These are phyloP conservation scores for Scleromitrula shiraiana DNA, from an alignment of 2,329 filamentous ascomycete genomes.

Conservation along the genomic window DNA sequence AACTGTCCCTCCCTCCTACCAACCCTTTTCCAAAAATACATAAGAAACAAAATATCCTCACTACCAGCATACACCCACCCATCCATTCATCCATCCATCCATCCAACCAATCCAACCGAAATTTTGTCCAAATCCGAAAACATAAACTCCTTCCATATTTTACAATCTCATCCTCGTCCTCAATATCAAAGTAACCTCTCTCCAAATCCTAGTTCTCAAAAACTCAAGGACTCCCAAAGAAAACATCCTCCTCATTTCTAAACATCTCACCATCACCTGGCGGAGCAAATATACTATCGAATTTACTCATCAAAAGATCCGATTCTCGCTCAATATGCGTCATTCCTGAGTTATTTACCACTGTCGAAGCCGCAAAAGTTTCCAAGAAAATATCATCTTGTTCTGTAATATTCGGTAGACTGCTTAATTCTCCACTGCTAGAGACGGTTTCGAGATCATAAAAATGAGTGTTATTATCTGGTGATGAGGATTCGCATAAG, in stretches of 20 bases:
- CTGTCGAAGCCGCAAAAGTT: slow-evolving; percentile 25
- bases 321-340: slow-evolving; percentile 26
- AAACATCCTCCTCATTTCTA: slow-evolving; percentile 24
- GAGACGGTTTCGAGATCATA: slow-evolving; percentile 25
- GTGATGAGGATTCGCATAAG: slow-evolving; percentile 53
- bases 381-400: slow-evolving; percentile 31
- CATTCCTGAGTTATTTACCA: slow-evolving; percentile 15
- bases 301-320: slow-evolving; percentile 27
- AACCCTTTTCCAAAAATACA: too few species aligned
- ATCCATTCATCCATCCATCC: too few species aligned
- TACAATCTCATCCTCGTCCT: too few species aligned
- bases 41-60: too few species aligned
- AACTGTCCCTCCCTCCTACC: too few species aligned
- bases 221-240: slow-evolving; percentile 29
- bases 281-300: slow-evolving; percentile 23
- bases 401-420: slow-evolving; percentile 22
- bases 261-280: slow-evolving; percentile 21
- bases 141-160: too few species aligned
- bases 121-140: too few species aligned
- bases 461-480: slow-evolving; percentile 29
- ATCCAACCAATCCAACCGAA: too few species aligned
- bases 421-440: slow-evolving; percentile 19
- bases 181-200: not conserved
- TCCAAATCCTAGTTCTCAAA: not conserved
- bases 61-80: too few species aligned